Percentiles rank a stretch among this genome's conserved stretches.
These are phyloP conservation scores for Penicillium polonicum DNA, from an alignment of 2,329 filamentous ascomycete species.

Conservation along the genomic window DNA sequence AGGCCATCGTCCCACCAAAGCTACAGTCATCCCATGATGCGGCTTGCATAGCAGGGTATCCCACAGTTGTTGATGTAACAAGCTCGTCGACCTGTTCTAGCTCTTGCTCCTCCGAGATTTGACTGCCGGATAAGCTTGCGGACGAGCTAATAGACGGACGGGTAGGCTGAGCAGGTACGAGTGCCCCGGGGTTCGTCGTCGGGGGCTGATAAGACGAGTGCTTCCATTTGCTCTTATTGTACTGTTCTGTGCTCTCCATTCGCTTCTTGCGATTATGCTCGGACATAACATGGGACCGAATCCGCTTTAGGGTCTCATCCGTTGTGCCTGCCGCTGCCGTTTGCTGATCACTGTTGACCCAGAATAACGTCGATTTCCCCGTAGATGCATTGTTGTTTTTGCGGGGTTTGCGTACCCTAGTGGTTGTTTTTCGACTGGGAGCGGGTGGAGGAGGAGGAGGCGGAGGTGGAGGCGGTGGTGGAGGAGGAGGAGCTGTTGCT, in stretches of 20 bases:
- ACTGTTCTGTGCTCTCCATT: slow-evolving; percentile 40
- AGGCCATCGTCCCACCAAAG: slow-evolving; percentile 14
- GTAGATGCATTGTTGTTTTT: slow-evolving; percentile 32
- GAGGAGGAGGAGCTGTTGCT: background rate
- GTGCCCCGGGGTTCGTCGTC: slow-evolving; percentile 21
- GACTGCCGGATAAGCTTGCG: slow-evolving; percentile 8
- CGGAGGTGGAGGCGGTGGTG: background rate
- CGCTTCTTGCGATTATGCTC: slow-evolving; percentile 45
- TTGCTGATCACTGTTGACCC: slow-evolving; percentile 41
- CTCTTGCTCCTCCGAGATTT: slow-evolving; percentile 8
- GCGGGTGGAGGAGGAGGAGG: slow-evolving; percentile 4
- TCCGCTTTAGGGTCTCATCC: slow-evolving; percentile 43
- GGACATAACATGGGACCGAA: slow-evolving; percentile 46
- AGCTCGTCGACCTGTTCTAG: slow-evolving; percentile 16
- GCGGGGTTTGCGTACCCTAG: slow-evolving; percentile 37
- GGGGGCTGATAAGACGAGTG: slow-evolving; percentile 37
- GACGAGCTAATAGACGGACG: slow-evolving; percentile 4
- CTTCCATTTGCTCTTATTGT: slow-evolving; percentile 41
- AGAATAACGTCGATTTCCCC: slow-evolving; percentile 40
- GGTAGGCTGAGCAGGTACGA: slow-evolving; percentile 10
- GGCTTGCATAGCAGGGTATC: slow-evolving; percentile 9
- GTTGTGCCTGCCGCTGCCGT: slow-evolving; percentile 38
- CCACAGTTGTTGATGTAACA: slow-evolving; percentile 3
- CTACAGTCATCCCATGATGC: slow-evolving; percentile 15
- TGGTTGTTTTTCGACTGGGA: slow-evolving; percentile 21